These are phyloP conservation scores for Themeda triandra DNA, from an alignment of 176 grass and related monocot genomes.

Conservation along the genomic window DNA sequence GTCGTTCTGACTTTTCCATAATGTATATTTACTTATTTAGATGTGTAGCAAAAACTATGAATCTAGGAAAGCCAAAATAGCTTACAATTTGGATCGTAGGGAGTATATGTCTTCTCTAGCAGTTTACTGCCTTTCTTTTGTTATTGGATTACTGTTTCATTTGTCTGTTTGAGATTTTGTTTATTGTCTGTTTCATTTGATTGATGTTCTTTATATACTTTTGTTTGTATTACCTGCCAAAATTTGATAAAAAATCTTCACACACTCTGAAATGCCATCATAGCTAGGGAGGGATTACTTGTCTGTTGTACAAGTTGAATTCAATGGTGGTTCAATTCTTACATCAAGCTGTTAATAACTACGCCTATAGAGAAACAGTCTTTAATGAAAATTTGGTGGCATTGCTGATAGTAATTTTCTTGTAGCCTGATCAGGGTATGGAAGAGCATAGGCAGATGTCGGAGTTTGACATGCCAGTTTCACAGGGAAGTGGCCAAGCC, in stretches of 20 bases:
- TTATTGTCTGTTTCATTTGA: not conserved
- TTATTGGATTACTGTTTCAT: not conserved
- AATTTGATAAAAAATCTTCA: not conserved
- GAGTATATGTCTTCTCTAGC: not conserved
- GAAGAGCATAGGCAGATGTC: conserved; percentile 62
- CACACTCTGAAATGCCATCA: not conserved
- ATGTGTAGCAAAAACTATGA: not conserved
- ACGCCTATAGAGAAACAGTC: conserved; percentile 11
- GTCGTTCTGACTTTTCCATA: not conserved
- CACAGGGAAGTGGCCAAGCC: conserved; percentile 42
- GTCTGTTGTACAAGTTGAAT: conserved; percentile 11
- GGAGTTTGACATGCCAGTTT: conserved; percentile 59
- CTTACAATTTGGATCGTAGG: not conserved
- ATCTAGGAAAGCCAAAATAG: not conserved
- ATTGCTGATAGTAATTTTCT: conserved; percentile 32
- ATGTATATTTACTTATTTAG: too few relatives aligned
- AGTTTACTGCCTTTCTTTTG: conserved; percentile 6
- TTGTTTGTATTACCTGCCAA: not conserved
- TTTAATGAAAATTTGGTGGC: not conserved
- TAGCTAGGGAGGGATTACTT: not conserved
- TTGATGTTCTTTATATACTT: conserved; percentile 1
- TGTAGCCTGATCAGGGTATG: conserved; percentile 71
- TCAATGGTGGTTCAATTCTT: not conserved
- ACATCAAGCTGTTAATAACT: not conserved
- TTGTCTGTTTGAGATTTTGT: conserved; percentile 3